Conservation (phyloP, 2,329 filamentous ascomycete genomes). For the Pyrenochaeta sp. region DNA sequence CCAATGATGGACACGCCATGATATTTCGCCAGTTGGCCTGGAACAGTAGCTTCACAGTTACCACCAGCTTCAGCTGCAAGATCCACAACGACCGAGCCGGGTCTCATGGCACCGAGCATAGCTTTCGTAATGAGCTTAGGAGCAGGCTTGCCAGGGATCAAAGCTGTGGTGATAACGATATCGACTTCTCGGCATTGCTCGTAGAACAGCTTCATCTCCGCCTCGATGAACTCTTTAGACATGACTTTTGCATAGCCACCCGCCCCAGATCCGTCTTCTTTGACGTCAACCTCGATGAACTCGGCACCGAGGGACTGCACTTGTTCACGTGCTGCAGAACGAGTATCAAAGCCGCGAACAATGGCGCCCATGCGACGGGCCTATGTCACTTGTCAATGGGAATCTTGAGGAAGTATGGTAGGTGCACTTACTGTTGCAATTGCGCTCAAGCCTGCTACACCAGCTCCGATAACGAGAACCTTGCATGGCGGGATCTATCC, state of each 20-base stretch:
- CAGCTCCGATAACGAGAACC: slow-evolving; percentile 87
- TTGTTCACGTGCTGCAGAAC: slow-evolving; percentile 85
- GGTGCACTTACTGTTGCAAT: slow-evolving; percentile 72
- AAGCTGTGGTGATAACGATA: slow-evolving; percentile 90
- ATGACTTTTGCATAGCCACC: slow-evolving; percentile 93
- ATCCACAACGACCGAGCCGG: slow-evolving; percentile 87
- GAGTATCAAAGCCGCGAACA: slow-evolving; percentile 89
- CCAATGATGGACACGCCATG: slow-evolving; percentile 86
- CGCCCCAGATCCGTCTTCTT: slow-evolving; percentile 84
- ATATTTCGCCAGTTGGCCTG: slow-evolving; percentile 74
- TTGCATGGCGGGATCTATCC: slow-evolving; percentile 86
- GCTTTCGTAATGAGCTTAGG: slow-evolving; percentile 84
- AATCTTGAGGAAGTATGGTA: background rate
- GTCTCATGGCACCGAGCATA: slow-evolving; percentile 86
- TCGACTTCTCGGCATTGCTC: slow-evolving; percentile 88
- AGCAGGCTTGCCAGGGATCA: slow-evolving; percentile 84
- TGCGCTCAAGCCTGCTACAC: slow-evolving; percentile 86
- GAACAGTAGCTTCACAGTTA: slow-evolving; percentile 83
- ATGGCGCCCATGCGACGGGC: slow-evolving; percentile 87
- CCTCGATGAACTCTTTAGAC: slow-evolving; percentile 92
- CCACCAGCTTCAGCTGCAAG: slow-evolving; percentile 87
- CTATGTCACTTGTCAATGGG: slow-evolving; percentile 34
- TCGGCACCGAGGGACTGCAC: slow-evolving; percentile 90
- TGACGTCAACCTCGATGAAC: slow-evolving; percentile 84
- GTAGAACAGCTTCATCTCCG: slow-evolving; percentile 91